Evolutionary conservation across 805 yeast species (phyloP).

Genomic region (Wickerhamiella siamensis): DNA sequence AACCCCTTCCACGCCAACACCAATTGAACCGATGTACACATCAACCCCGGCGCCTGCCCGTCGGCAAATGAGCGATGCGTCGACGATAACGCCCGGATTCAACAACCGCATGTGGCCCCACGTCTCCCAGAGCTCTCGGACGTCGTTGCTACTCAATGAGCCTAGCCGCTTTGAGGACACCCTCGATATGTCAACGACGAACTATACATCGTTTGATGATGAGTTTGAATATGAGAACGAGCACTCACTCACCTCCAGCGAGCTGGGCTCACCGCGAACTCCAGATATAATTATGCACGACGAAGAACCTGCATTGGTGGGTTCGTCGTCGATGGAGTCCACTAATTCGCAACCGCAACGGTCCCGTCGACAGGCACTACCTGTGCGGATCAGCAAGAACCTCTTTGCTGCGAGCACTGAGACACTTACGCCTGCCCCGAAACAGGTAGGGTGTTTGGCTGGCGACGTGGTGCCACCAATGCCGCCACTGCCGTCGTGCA

Average conservation of each 20-base stretch:
- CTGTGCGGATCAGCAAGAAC: not conserved
- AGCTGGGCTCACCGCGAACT: constrained; percentile 13
- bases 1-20: constrained; percentile 16
- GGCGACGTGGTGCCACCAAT: not conserved
- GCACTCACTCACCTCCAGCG: constrained; percentile 8
- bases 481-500: not conserved
- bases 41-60: constrained; percentile 9
- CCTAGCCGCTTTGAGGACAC: not conserved
- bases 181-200: not conserved
- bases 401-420: constrained; percentile 2
- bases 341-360: not conserved
- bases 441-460: too few species aligned
- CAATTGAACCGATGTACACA: constrained; percentile 8
- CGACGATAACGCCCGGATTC: constrained; percentile 17
- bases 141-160: constrained; percentile 1
- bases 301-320: not conserved
- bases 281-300: constrained; percentile 14
- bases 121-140: not conserved
- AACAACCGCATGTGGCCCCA: not conserved
- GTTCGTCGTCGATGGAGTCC: constrained; percentile 5
- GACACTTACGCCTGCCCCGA: not conserved
- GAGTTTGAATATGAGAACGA: not conserved
- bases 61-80: constrained; percentile 15
- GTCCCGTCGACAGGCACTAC: not conserved
- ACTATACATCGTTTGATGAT: not conserved